phyloP scores from a whole-genome alignment of 2,329 filamentous ascomycete genomes.

The Harringtonia aguacate region DNA sequence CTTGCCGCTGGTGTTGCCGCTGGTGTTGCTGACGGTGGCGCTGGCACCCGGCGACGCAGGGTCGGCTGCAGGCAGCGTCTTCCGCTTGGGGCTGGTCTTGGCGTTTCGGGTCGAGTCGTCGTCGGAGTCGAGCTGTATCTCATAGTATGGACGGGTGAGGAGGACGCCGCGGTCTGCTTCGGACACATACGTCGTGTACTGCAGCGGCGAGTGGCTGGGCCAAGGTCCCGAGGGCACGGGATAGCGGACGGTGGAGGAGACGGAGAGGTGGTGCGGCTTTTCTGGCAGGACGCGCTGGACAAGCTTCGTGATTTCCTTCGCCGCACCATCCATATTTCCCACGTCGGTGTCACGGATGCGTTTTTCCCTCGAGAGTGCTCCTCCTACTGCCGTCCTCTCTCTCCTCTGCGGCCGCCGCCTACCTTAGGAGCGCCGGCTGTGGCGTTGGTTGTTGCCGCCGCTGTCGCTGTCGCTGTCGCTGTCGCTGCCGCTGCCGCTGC shows the following conservation, averaged over 20 bases:
- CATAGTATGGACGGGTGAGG: constrained; percentile 44
- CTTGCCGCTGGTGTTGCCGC: constrained; percentile 17
- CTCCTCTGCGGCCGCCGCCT: neutral
- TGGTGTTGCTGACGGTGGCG: constrained; percentile 15
- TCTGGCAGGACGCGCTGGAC: constrained; percentile 14
- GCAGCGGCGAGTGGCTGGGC: constrained; percentile 33
- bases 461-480: too few relatives aligned
- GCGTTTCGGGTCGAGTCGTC: neutral
- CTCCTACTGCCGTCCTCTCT: neutral
- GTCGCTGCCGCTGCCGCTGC: too few relatives aligned
- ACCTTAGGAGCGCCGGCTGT: too few relatives aligned
- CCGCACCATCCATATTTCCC: constrained; percentile 16
- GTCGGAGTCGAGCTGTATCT: constrained; percentile 41
- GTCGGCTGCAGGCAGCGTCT: constrained; percentile 19
- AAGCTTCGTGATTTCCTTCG: constrained; percentile 13
- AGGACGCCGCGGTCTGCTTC: constrained; percentile 48
- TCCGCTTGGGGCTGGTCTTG: neutral
- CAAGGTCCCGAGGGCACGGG: constrained; percentile 31
- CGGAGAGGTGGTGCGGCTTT: constrained; percentile 36
- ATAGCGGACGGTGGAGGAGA: constrained; percentile 36
- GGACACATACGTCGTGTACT: constrained; percentile 47
- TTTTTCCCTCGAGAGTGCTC: neutral
- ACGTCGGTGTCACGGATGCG: neutral
- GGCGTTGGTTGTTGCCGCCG: too few relatives aligned
- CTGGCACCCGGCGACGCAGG: constrained; percentile 17